Base-by-base conservation (phyloP, 495 filamentous ascomycete species). In the Daldinia bambusicola region DNA sequence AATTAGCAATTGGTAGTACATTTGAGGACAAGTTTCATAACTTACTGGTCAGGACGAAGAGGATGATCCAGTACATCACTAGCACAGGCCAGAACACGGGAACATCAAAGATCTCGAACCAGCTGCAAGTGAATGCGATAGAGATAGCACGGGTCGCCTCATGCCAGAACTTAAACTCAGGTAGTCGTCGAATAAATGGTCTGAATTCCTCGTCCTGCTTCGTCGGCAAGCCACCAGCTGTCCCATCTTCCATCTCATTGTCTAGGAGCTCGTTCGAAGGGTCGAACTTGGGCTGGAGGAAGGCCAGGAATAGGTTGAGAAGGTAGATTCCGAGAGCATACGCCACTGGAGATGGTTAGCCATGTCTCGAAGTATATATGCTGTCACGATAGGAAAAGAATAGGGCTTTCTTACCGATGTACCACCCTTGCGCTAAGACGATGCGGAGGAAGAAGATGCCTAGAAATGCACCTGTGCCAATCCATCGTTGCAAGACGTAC, bases 151-250 rank as follows among this genome's bases (percentile, higher is more conserved):
- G 89, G 66, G 95, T 98, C 48, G 94, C 94, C 58, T 91, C 89
- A 80, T 98, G 90, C 95, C 95, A 99, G 88, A 99, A 99, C 87
- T 98, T 99, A 88, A 99, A 99, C 83, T 99, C 95, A 26, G 95
- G 95, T 22, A 99, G 89, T 50, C 95, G 88, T 71, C 95, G 86
- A 79, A 99, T 97, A 77, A 99, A 99, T 2, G 95, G 95, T 41
- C 93, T 88, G 85, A 99, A 99, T 83, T 99, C 95, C 71, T 98
- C 93, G 77, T 97, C 93, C 71, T 93, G 88, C 83, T 97, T 97
- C 40, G 93, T 97, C 8, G 95, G 95, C 13, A 99, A 89, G 34
- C 86, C 84, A 61, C 85, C 89, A 12, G 89, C 88, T 7, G 91
- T 85, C 69, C 95, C 95, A 76, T 97, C 95, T 78, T 99, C 95